Percentiles rank a stretch among this genome's conserved stretches.
phyloP scores from a whole-genome alignment of 1,284 basidiomycete species.

The Heterobasidion occidentale region DNA sequence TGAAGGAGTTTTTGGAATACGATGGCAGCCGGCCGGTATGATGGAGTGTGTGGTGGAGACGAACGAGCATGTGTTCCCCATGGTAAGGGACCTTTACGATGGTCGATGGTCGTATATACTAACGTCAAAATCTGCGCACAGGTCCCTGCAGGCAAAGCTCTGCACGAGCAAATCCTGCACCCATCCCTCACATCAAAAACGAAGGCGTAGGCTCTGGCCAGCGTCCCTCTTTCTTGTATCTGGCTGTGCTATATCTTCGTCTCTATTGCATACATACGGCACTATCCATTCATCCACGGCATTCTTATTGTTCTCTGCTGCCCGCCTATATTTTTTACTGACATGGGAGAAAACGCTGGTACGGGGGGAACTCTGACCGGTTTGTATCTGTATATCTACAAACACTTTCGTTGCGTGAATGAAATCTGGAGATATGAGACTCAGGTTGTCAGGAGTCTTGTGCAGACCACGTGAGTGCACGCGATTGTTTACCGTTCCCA shows the following conservation, averaged over 20 bases:
- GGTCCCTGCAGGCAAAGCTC: slow-evolving; percentile 86
- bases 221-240: neutral
- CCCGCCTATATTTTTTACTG: neutral
- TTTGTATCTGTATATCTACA: neutral
- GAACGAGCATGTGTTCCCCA: slow-evolving; percentile 93
- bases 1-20: slow-evolving; percentile 99
- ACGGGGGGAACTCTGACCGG: neutral
- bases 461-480: neutral
- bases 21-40: slow-evolving; percentile 81
- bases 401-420: neutral
- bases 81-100: slow-evolving; percentile 42
- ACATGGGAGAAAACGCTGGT: slow-evolving; percentile 2
- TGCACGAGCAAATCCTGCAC: slow-evolving; percentile 82
- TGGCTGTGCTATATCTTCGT: neutral
- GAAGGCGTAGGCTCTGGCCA: slow-evolving; percentile 10
- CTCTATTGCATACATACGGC: neutral
- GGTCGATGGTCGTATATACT: slow-evolving; percentile 12
- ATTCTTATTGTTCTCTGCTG: neutral
- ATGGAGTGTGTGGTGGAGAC: slow-evolving; percentile 86
- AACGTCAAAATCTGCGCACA: slow-evolving; percentile 22
- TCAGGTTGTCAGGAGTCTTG: too few relatives aligned
- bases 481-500: slow-evolving; percentile 11
- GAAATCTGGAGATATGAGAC: too few relatives aligned
- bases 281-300: neutral
- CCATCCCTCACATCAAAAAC: slow-evolving; percentile 30